Conservation (phyloP, 768 basidiomycete species). For the Porphyrellus cyaneotinctus region DNA sequence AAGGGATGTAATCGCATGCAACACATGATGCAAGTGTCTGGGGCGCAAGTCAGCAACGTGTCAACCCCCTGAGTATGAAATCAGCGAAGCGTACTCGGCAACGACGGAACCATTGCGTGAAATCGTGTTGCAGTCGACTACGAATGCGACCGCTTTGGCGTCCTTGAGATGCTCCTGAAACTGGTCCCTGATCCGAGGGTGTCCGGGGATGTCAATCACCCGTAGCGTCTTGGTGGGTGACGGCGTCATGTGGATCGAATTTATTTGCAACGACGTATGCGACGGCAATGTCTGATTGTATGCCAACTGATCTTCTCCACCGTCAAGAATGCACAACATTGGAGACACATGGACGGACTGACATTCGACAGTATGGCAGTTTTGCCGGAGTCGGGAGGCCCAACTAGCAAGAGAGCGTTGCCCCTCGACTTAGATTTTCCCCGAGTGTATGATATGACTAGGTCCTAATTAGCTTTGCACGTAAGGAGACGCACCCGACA, state of each 20-base stretch:
- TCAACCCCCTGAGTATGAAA: background rate
- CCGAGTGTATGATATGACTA: slow-evolving; percentile 39
- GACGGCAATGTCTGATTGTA: slow-evolving; percentile 63
- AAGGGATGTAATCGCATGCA: slow-evolving; percentile 66
- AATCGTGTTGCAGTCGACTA: slow-evolving; percentile 74
- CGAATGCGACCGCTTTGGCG: slow-evolving; percentile 67
- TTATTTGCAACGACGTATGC: slow-evolving; percentile 75
- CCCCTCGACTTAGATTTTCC: slow-evolving; percentile 47
- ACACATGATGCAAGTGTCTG: slow-evolving; percentile 70
- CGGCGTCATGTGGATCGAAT: slow-evolving; percentile 48
- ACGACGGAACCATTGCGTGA: slow-evolving; percentile 71
- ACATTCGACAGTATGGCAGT: slow-evolving; percentile 73
- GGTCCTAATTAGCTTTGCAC: slow-evolving; percentile 33
- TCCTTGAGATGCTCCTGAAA: slow-evolving; percentile 61
- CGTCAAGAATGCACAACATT: slow-evolving; percentile 5
- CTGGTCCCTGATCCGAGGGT: slow-evolving; percentile 73
- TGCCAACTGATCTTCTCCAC: slow-evolving; percentile 46
- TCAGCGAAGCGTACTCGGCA: slow-evolving; percentile 61
- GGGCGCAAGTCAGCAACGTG: background rate
- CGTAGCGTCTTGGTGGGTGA: slow-evolving; percentile 43
- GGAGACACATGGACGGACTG: slow-evolving; percentile 23
- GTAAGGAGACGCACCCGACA: background rate
- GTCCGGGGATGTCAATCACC: slow-evolving; percentile 79
- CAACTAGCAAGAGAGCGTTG: slow-evolving; percentile 69
- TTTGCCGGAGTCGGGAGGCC: slow-evolving; percentile 75